Evolutionary conservation across 129 eudicot genomes (phyloP), one percentile per base, ranked within the genome.

Genomic region (Flaveria sonorensis): DNA sequence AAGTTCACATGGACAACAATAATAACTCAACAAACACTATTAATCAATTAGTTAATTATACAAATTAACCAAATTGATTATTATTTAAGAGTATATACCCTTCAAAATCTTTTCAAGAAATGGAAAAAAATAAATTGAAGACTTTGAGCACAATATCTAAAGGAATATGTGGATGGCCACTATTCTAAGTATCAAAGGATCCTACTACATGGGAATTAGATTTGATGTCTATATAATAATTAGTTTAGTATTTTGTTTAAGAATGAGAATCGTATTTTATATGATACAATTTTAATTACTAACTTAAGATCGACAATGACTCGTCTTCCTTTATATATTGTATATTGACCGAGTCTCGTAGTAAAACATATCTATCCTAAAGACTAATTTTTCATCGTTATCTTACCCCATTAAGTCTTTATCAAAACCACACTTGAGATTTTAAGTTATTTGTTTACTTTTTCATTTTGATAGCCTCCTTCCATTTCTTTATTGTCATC

Each of bases 141-240:
- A 80, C 71, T 52, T 79, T 66, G 67, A 79, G 74, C 79, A 72
- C 79, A 66, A 65, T 66, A 80, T 80, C 80, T 74, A 70, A 53
- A 20, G 57, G 79, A 80, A 80, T 66, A 73, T 73, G 64, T 74
- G 68, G 78, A 72, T 78, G 61, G 68, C 75, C 61, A 80, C 75
- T 80, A 80, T 73, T 80, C 79, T 56, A 43, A 66, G 84, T 80
- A 80, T 65, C 79, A 45, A 67, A 73, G 70, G 75, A 80, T 80
- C 79, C 70, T 80, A 55, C 36, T 73, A 80, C 84, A 67, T 73
- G 84, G 75, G 79, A 61, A 80, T 73, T 80, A 80, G 79, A 80
- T 80, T 67, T 73, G 15, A 53, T 74, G 63, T 43, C 13, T 55
- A 66, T 64, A 72, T 63, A 72, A 39, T 63, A 79, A 5, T 61